A percentile compares a stretch with the other conserved stretches of the same genome.
These are phyloP conservation scores for Colletotrichum camelliae DNA, from an alignment of 2,329 filamentous ascomycete genomes.

Conservation along the genomic window DNA sequence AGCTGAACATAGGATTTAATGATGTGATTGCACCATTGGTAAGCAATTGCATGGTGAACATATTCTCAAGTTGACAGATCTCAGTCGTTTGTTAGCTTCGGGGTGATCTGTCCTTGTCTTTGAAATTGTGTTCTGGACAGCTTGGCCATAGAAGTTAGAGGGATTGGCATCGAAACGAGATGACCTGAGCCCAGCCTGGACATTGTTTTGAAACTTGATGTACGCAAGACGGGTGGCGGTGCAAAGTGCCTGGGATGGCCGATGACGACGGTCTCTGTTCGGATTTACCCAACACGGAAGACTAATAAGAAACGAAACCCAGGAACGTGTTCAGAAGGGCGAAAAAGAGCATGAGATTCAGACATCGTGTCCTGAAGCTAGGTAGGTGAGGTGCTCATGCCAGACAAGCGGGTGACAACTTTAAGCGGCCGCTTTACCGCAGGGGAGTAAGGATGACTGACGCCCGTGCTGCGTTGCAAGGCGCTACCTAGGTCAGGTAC, in stretches of 20 bases:
- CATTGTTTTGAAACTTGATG: background rate
- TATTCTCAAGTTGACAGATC: background rate
- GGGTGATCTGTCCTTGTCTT: conserved; percentile 14
- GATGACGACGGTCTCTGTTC: background rate
- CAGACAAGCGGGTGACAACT: background rate
- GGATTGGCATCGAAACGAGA: conserved; percentile 13
- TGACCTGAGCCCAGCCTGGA: background rate
- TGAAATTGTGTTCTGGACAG: background rate
- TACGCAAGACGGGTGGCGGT: conserved; percentile 11
- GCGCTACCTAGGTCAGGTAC: background rate
- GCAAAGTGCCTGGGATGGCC: background rate
- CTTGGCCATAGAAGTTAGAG: background rate
- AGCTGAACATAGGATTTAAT: background rate
- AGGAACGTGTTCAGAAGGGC: background rate
- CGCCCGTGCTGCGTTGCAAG: background rate
- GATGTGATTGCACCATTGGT: background rate
- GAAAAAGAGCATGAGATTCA: background rate
- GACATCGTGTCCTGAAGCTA: background rate
- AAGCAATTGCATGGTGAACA: background rate
- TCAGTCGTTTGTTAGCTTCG: background rate
- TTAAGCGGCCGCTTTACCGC: background rate
- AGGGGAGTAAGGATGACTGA: background rate
- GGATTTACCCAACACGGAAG: background rate
- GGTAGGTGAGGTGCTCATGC: background rate
- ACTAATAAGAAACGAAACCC: background rate